Percentiles rank a stretch among this genome's conserved stretches.
Evolutionary conservation across 2,329 filamentous ascomycete genomes (phyloP).

Genomic region (Phaeosphaeriaceae sp.): DNA sequence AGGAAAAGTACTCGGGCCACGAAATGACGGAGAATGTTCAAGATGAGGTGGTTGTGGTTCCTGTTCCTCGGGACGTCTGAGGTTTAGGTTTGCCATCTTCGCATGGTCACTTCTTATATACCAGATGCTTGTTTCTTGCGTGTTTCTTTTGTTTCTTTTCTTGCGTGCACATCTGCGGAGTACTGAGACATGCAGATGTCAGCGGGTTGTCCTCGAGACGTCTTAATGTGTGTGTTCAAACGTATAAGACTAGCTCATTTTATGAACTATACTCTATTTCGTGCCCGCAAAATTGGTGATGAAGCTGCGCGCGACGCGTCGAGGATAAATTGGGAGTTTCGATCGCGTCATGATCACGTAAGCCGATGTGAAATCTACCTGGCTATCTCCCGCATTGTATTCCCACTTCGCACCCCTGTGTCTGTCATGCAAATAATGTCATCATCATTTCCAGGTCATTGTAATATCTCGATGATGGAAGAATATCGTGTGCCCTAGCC

Average conservation of each 20-base stretch:
- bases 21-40: neutral
- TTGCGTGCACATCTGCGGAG: too few species aligned
- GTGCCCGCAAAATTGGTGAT: too few species aligned
- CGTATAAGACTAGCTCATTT: too few species aligned
- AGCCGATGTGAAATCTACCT: neutral
- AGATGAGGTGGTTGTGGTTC: neutral
- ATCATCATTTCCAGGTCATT: constrained; percentile 1
- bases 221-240: too few species aligned
- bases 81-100: neutral
- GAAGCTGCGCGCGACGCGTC: neutral
- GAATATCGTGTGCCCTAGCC: neutral
- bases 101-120: too few species aligned
- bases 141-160: too few species aligned
- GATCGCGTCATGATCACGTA: constrained; percentile 12
- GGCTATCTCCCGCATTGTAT: too few species aligned
- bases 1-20: constrained; percentile 12
- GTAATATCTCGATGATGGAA: neutral
- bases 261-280: too few species aligned
- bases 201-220: too few species aligned
- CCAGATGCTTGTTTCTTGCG: too few species aligned
- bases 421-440: constrained; percentile 7
- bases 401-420: neutral
- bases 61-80: neutral
- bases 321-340: neutral
- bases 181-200: too few species aligned